A percentile compares a stretch with the other conserved stretches of the same genome.
Conservation (phyloP, 2,329 filamentous ascomycete genomes). For the Diplodia seriata region DNA sequence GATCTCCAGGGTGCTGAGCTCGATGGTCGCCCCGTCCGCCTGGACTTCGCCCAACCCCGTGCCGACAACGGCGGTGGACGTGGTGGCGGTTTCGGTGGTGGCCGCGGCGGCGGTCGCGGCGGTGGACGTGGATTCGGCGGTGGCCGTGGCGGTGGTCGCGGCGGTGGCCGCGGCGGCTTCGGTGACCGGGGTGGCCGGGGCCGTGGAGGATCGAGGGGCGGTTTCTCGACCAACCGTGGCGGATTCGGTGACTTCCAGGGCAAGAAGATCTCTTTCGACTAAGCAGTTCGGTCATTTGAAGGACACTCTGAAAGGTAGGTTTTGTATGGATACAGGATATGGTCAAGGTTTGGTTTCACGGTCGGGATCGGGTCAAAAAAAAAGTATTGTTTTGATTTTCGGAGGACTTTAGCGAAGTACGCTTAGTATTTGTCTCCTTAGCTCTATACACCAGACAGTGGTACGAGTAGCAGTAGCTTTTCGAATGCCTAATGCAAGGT, state of each 20-base stretch:
- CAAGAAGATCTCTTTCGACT: slow-evolving; percentile 75
- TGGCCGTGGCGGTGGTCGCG: slow-evolving; percentile 57
- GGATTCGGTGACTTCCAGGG: slow-evolving; percentile 75
- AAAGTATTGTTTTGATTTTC: slow-evolving; percentile 12
- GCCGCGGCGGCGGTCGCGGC: slow-evolving; percentile 55
- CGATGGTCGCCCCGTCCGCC: slow-evolving; percentile 75
- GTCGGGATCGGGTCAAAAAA: slow-evolving; percentile 20
- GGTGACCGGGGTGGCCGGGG: slow-evolving; percentile 58
- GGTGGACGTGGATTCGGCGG: slow-evolving; percentile 45
- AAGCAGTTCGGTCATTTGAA: slow-evolving; percentile 1
- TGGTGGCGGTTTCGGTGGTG: slow-evolving; percentile 47
- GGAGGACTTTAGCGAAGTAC: not conserved
- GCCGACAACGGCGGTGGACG: slow-evolving; percentile 61
- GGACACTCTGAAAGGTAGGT: slow-evolving; percentile 7
- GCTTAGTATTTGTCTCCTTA: slow-evolving; percentile 12
- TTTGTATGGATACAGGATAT: slow-evolving; percentile 20
- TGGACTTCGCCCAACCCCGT: slow-evolving; percentile 80
- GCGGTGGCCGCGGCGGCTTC: slow-evolving; percentile 48
- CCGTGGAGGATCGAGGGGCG: slow-evolving; percentile 49
- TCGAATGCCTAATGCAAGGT: slow-evolving; percentile 11
- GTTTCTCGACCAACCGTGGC: slow-evolving; percentile 55
- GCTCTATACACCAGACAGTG: slow-evolving; percentile 22
- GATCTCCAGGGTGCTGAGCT: slow-evolving; percentile 75
- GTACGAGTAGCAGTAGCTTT: slow-evolving; percentile 15
- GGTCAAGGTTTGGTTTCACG: slow-evolving; percentile 12